Base-by-base conservation (phyloP, 805 yeast species). In the Sugiyamaella mastotermitis region DNA sequence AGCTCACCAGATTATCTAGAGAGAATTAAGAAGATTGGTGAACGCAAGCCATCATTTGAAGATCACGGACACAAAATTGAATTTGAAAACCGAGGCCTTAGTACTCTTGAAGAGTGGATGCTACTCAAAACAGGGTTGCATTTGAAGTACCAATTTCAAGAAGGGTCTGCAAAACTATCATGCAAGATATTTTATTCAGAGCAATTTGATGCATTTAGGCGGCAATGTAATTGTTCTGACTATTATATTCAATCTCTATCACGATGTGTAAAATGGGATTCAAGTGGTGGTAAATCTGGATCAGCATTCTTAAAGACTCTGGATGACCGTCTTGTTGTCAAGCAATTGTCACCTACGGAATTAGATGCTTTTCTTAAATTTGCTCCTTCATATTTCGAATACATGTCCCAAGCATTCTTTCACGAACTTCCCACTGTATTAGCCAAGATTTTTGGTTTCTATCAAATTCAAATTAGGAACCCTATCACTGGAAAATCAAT, bases 351-450 rank as follows among this genome's bases (percentile, higher is more conserved):
- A 4, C 84, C 82, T 49, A 71, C 83, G 1, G 99, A 92, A 58
- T 67, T 90, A 40, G 97, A 92, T 48, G 85, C 97, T 10, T 92
- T 92, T 67, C 83, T 88, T 20, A 83, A 83, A 42, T 86, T 94
- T 67, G 97, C 98, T 0, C 97, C 97, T 4, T 85, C 88, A 47
- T 92, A 92, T 61, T 92, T 92, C 65, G 94, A 85, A 60, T 92
- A 90, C 60, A 86, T 88, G 79, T 80, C 95, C 3, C 95, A 92
- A 58, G 94, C 95, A 0, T 72, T 88, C 56, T 92, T 88, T 63
- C 95, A 92, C 60, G 95, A 90, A 35, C 69, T 94, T 48, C 95
- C 97, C 0, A 90, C 97, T 0, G 95, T 92, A 3, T 66, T 92
- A 40, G 96, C 95, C 1, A 92, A 92, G 60, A 81, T 92, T 24